A percentile compares a stretch with the other conserved stretches of the same genome.
Evolutionary conservation across 495 filamentous ascomycete species (phyloP).

Genomic region (Tuber magnatum): DNA sequence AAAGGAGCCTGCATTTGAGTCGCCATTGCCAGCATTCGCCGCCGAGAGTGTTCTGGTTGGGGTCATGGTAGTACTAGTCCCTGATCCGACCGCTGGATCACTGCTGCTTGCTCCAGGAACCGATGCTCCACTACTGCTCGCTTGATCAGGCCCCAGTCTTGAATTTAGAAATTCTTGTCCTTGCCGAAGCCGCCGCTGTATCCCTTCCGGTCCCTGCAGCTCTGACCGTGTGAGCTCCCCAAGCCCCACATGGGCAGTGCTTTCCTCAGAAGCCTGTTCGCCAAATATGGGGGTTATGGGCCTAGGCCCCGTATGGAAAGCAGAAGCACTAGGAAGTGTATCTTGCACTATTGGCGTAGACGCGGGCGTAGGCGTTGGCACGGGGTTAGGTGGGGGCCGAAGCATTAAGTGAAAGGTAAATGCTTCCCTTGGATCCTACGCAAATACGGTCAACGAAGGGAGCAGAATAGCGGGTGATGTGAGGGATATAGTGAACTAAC

Average conservation of each 20-base stretch:
- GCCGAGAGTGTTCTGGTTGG: background rate
- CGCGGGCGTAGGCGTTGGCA: background rate
- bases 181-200: background rate
- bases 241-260: background rate
- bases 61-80: background rate
- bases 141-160: background rate
- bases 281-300: background rate
- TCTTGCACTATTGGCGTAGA: background rate
- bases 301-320: background rate
- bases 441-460: background rate
- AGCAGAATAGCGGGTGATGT: background rate
- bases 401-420: slow-evolving; percentile 1
- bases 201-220: background rate
- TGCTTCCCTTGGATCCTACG: background rate
- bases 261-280: background rate
- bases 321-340: background rate
- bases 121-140: background rate
- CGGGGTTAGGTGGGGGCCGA: background rate
- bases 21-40: background rate
- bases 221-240: background rate
- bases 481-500: slow-evolving; percentile 14
- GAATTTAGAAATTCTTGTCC: background rate
- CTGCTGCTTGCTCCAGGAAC: background rate
- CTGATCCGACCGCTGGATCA: background rate
- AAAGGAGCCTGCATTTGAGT: background rate